These are phyloP conservation scores for Leptomonas seymouri DNA, from an alignment of 208 protist species.

Conservation along the genomic window DNA sequence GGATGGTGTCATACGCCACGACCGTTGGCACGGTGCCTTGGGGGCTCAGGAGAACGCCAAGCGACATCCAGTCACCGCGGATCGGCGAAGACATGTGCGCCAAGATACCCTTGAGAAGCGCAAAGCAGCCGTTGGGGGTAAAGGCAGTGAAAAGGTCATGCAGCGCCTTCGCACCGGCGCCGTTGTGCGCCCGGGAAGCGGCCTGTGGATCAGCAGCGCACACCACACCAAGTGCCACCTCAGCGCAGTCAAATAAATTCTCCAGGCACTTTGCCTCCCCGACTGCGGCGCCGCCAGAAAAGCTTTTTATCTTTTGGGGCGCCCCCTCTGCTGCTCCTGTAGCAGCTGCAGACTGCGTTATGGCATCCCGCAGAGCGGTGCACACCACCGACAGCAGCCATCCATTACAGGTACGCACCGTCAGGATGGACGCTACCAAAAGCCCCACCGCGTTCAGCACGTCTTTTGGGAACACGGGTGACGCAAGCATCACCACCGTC, in stretches of 20 bases:
- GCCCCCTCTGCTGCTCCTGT: too few species aligned
- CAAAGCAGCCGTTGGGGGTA: constrained; percentile 81
- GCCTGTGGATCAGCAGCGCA: constrained; percentile 15
- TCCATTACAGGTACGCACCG: constrained; percentile 55
- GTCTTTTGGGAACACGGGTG: constrained; percentile 80
- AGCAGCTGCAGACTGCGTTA: not conserved
- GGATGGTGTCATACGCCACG: constrained; percentile 64
- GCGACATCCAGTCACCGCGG: constrained; percentile 32
- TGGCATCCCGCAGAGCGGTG: constrained; percentile 29
- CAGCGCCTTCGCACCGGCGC: constrained; percentile 24
- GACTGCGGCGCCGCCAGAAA: too few species aligned
- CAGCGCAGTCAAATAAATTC: constrained; percentile 21
- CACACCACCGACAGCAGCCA: constrained; percentile 58
- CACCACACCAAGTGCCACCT: constrained; percentile 22
- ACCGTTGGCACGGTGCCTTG: constrained; percentile 2
- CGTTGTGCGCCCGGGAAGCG: constrained; percentile 1
- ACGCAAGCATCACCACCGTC: constrained; percentile 68
- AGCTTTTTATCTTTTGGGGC: too few species aligned
- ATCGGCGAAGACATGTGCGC: constrained; percentile 76
- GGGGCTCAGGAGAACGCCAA: constrained; percentile 51
- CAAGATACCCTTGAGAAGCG: constrained; percentile 82
- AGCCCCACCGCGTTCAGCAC: constrained; percentile 87
- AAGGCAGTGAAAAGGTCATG: constrained; percentile 45
- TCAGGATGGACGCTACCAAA: constrained; percentile 76
- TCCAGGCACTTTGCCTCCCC: constrained; percentile 1